Evolutionary conservation across 345 rosid genomes (phyloP).

Genomic region (Angophora floribunda): DNA sequence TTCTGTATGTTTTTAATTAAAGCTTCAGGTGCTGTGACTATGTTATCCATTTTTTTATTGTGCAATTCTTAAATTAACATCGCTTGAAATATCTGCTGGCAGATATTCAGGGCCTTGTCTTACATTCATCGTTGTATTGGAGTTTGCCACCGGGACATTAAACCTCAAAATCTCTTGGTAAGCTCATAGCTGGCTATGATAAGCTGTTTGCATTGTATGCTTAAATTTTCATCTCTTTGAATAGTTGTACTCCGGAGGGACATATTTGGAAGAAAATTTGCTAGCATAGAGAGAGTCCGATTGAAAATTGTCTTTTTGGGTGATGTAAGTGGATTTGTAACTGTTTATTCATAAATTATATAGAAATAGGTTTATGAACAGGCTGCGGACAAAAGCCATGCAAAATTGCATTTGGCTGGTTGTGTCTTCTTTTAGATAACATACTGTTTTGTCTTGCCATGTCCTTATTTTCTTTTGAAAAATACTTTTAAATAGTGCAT

Average conservation of each 20-base stretch:
- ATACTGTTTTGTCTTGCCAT: neutral
- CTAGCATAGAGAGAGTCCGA: neutral
- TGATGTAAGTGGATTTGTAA: neutral
- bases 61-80: neutral
- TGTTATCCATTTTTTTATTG: neutral
- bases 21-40: neutral
- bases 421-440: neutral
- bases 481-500: neutral
- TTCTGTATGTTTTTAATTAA: neutral
- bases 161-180: slow-evolving; percentile 98
- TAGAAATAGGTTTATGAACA: neutral
- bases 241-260: neutral
- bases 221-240: neutral
- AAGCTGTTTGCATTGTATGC: neutral
- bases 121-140: slow-evolving; percentile 85
- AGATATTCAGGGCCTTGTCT: slow-evolving; percentile 92
- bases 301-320: neutral
- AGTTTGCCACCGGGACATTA: slow-evolving; percentile 92
- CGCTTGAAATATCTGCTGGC: slow-evolving; percentile 2
- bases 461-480: neutral
- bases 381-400: neutral
- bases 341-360: neutral
- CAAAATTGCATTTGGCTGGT: neutral
- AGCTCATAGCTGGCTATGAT: neutral
- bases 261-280: neutral